Evolutionary conservation across 2,329 filamentous ascomycete species (phyloP).

Genomic region (Epichloe festucae): DNA sequence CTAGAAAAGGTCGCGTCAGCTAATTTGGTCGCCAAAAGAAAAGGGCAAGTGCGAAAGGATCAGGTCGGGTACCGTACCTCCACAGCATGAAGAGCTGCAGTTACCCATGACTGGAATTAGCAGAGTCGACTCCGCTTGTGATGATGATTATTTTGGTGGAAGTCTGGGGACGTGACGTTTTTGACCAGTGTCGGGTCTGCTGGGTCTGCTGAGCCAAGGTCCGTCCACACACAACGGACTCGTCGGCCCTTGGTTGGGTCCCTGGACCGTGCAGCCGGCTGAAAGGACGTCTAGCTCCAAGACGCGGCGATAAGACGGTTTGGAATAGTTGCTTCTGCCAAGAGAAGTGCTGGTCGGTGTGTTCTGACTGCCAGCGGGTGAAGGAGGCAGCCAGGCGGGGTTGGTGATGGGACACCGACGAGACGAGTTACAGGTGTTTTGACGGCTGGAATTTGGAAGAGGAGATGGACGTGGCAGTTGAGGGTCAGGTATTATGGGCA

Average conservation of each 20-base stretch:
- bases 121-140: not conserved
- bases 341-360: not conserved
- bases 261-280: not conserved
- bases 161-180: not conserved
- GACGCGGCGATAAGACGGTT: not conserved
- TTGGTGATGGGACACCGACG: not conserved
- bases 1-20: conserved; percentile 29
- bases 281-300: not conserved
- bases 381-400: not conserved
- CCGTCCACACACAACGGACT: not conserved
- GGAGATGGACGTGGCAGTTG: not conserved
- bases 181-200: not conserved
- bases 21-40: conserved; percentile 1
- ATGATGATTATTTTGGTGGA: not conserved
- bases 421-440: conserved; percentile 1
- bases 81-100: conserved; percentile 47
- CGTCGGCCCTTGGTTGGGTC: not conserved
- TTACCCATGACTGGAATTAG: conserved; percentile 39
- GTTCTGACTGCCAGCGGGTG: not conserved
- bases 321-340: not conserved
- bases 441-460: not conserved
- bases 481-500: not conserved
- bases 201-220: not conserved
- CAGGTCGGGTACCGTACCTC: conserved; percentile 24
- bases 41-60: conserved; percentile 2